phyloP scores from a whole-genome alignment of 805 yeast species.

The Brettanomyces nanus region DNA sequence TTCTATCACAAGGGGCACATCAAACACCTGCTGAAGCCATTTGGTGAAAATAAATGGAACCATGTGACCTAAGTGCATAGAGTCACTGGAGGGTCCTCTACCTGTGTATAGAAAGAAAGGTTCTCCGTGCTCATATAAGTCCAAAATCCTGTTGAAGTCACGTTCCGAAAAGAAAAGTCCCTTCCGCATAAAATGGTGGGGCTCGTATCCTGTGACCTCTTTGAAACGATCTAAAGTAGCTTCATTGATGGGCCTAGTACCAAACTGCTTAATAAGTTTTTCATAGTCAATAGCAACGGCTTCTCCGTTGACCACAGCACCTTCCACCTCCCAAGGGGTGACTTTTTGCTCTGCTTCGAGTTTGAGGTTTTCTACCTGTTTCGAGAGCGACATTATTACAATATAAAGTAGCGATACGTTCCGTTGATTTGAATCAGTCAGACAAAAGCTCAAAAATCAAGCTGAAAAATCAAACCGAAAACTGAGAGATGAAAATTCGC shows the following conservation, averaged over 20 bases:
- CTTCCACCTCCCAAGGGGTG: slow-evolving; percentile 99
- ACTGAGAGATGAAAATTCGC: too few species aligned
- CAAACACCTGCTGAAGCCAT: slow-evolving; percentile 97
- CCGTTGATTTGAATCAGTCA: too few species aligned
- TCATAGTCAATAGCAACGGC: slow-evolving; percentile 90
- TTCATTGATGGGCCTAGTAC: slow-evolving; percentile 62
- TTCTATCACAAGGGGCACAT: slow-evolving; percentile 89
- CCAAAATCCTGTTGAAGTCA: slow-evolving; percentile 70
- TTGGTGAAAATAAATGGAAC: slow-evolving; percentile 91
- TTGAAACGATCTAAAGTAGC: slow-evolving; percentile 73
- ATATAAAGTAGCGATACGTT: too few species aligned
- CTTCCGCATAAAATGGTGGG: slow-evolving; percentile 83
- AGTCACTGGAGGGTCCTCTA: slow-evolving; percentile 90
- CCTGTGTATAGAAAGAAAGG: slow-evolving; percentile 96
- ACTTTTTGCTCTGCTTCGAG: slow-evolving; percentile 42
- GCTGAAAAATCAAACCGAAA: too few species aligned
- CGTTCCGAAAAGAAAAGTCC: slow-evolving; percentile 93
- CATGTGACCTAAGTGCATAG: slow-evolving; percentile 96
- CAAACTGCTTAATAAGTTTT: slow-evolving; percentile 78
- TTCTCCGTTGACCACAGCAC: slow-evolving; percentile 92
- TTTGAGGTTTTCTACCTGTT: slow-evolving; percentile 14
- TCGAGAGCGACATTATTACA: too few species aligned
- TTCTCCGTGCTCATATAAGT: slow-evolving; percentile 87
- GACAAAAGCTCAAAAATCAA: too few species aligned
- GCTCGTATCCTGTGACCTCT: slow-evolving; percentile 78